Conservation (phyloP, 805 yeast species). For the Kuraishia floccosa region DNA sequence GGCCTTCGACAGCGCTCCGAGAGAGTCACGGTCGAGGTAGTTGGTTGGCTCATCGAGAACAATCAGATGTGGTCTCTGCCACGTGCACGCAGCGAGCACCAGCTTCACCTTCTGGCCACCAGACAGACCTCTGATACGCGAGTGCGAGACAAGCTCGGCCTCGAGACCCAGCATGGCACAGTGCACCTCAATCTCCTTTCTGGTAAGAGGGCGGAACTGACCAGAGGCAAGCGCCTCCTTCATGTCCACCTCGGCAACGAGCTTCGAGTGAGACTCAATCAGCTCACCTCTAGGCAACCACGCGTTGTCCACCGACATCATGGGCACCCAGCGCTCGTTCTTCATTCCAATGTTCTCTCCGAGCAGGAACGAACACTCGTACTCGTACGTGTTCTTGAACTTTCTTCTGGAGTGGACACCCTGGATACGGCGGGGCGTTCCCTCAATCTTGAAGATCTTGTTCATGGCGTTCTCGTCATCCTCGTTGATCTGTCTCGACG, state of each 20-base stretch:
- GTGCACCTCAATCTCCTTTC: slow-evolving; percentile 99
- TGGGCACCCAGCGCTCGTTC: slow-evolving; percentile 98
- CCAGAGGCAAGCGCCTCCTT: slow-evolving; percentile 99
- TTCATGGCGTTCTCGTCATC: slow-evolving; percentile 96
- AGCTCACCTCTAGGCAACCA: slow-evolving; percentile 99
- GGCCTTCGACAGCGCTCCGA: slow-evolving; percentile 99
- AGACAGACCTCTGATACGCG: slow-evolving; percentile 99
- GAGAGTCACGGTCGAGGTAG: slow-evolving; percentile 98
- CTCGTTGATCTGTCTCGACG: slow-evolving; percentile 97
- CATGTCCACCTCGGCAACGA: slow-evolving; percentile 99
- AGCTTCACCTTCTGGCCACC: slow-evolving; percentile 99
- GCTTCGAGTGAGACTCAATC: slow-evolving; percentile 93
- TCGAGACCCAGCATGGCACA: slow-evolving; percentile 98
- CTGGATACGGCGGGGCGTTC: slow-evolving; percentile 94
- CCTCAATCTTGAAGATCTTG: slow-evolving; percentile 98
- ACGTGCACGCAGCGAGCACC: slow-evolving; percentile 99
- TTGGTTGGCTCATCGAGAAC: slow-evolving; percentile 99
- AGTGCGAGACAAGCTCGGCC: slow-evolving; percentile 98
- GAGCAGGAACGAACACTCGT: slow-evolving; percentile 93
- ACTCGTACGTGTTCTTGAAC: slow-evolving; percentile 99
- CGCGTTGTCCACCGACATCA: slow-evolving; percentile 99
- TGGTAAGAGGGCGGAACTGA: slow-evolving; percentile 99
- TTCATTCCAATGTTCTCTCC: slow-evolving; percentile 99
- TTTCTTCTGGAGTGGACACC: slow-evolving; percentile 96
- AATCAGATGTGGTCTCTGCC: slow-evolving; percentile 99